These are phyloP conservation scores for Cyberlindnera misumaiensis DNA, from an alignment of 805 yeast species.

Conservation along the genomic window DNA sequence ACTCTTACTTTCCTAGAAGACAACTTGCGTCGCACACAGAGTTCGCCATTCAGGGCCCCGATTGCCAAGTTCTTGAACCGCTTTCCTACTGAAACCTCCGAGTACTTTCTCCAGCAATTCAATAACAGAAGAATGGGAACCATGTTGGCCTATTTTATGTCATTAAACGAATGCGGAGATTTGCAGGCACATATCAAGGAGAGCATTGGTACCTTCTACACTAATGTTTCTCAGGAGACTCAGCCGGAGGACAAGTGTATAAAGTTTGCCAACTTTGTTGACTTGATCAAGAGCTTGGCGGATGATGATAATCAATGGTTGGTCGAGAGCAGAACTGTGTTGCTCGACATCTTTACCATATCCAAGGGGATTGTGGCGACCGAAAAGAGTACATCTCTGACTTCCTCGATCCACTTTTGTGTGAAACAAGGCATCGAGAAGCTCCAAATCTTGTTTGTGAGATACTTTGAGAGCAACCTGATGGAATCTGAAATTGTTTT, in stretches of 20 bases:
- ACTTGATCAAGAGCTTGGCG: slow-evolving; percentile 50
- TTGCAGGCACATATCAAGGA: slow-evolving; percentile 51
- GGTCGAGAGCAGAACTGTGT: slow-evolving; percentile 36
- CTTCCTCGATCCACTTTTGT: slow-evolving; percentile 61
- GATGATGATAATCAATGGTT: slow-evolving; percentile 54
- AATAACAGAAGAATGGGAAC: slow-evolving; percentile 56
- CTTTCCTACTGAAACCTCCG: slow-evolving; percentile 68
- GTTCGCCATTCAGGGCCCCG: slow-evolving; percentile 88
- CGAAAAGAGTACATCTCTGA: slow-evolving; percentile 36
- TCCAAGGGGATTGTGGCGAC: slow-evolving; percentile 38
- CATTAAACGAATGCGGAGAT: slow-evolving; percentile 44
- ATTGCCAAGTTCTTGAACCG: slow-evolving; percentile 80
- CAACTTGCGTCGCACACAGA: slow-evolving; percentile 74
- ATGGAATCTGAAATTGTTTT: slow-evolving; percentile 33
- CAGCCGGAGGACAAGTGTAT: slow-evolving; percentile 48
- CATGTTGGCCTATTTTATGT: slow-evolving; percentile 60
- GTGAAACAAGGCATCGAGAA: slow-evolving; percentile 61
- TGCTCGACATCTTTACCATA: slow-evolving; percentile 36
- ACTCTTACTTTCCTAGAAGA: slow-evolving; percentile 76
- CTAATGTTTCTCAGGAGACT: slow-evolving; percentile 41
- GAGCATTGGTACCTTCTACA: slow-evolving; percentile 43
- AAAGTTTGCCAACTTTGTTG: slow-evolving; percentile 69
- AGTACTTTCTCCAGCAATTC: slow-evolving; percentile 62
- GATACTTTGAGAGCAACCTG: slow-evolving; percentile 27
- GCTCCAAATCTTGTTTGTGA: slow-evolving; percentile 45